Evolutionary conservation across 2,329 filamentous ascomycete genomes (phyloP), one percentile per base, ranked within the genome.

Genomic region (Nothophaeocryptopus gaeumannii): DNA sequence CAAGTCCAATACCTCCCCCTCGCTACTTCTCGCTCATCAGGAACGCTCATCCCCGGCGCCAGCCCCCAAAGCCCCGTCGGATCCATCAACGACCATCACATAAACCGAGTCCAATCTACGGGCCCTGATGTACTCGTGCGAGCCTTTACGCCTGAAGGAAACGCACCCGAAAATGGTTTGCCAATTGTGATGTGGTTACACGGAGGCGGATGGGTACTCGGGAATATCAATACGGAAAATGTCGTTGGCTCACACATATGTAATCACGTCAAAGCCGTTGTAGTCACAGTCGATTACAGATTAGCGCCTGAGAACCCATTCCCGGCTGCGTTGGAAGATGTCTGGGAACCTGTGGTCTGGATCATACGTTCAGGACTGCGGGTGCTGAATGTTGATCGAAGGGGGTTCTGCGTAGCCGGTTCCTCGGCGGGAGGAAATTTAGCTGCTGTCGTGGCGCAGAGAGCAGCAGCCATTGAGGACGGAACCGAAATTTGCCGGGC

Each of bases 171-270:
- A 8, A 12, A 15, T 34, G 40, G 40, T 12, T 43, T 29, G 40
- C 40, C 40, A 11, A 30, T 43, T 30, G 30, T 14, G 12, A 14
- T 43, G 15, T 43, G 40, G 40, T 15, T 43, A 7, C 40, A 43
- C 11, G 40, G 40, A 7, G 40, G 40, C 11, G 40, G 40, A 12
- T 43, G 40, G 40, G 40, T 43, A n/a, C 26, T 43, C 5, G 40
- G 40, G n/a, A 43, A 43, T 16, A 33, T 43, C 9, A 34, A 43
- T 20, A 43, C 40, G 30, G 40, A 43, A 30, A 43, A 43, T 16
- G 40, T 43, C 11, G 40, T 43, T 29, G 33, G 40, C 30, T 43
- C 40, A 14, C 40, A 43, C 8, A 43, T 43, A 12, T 43, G 40
- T 5, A 20, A 30, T 5, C 2, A 30, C 10, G 40, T 43, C 9